Base-by-base conservation (phyloP, 345 rosid genomes). In the Clarkia xantiana region DNA sequence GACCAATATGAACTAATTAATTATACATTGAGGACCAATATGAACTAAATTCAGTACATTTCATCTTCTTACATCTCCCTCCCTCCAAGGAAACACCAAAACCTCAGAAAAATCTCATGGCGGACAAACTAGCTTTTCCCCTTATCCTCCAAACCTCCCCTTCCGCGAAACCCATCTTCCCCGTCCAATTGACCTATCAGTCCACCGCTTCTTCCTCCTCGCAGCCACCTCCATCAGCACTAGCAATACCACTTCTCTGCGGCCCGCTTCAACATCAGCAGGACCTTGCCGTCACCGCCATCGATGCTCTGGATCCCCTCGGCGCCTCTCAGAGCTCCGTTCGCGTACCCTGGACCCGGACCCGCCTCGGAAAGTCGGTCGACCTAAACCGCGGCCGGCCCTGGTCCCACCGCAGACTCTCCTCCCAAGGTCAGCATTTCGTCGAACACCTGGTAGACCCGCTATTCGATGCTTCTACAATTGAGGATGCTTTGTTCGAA, bases 341-440 rank as follows among this genome's bases (percentile, higher is more conserved):
- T n/a, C 53, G 15, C 60, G 18, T 50, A 38, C 47, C 55, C 68
- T 7, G 83, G 58, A 67, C 48, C 51, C 76, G 82, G 11, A 73
- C 78, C 34, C 75, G 89, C 44, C 62, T 86, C 22, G 94, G 93
- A 53, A 77, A 60, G 63, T 64, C 76, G 45, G 66, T 66, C 20
- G 94, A 83, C 74, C 57, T 67, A 4, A 79, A 86, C 76, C 75
- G 81, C 25, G 89, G 96, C 3, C 81, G 72, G 60, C 89, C 81
- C 19, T 86, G 98, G 98, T 65, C 78, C 42, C 56, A 74, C 63
- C 66, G 62, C 51, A 69, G 77, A 51, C 75, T 91, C 46, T 91
- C 96, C 53, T 46, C 66, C 22, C 68, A 44, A 57, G 98, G 86
- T 68, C 78, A 78, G 70, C 73, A 54, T 51, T 55, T 79, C 70